Percentiles rank a stretch among this genome's conserved stretches.
phyloP scores from a whole-genome alignment of 768 basidiomycete genomes.

The Tricholoma matsutake region DNA sequence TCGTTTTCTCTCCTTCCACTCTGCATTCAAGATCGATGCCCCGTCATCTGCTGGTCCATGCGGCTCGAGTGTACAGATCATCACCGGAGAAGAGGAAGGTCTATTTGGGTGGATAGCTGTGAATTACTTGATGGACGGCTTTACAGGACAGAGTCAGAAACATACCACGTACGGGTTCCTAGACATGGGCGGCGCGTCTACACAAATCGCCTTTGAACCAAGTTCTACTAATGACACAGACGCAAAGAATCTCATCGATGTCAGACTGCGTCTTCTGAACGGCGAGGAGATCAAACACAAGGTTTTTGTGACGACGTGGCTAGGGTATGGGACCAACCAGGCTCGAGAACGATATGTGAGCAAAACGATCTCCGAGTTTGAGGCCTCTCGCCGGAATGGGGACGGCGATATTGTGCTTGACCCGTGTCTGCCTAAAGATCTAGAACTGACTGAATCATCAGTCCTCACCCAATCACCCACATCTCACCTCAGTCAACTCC shows the following conservation, averaged over 20 bases:
- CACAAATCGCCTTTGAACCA: constrained; percentile 98
- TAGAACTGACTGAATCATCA: constrained; percentile 59
- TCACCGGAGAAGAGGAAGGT: constrained; percentile 97
- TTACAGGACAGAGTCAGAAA: constrained; percentile 51
- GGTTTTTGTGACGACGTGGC: constrained; percentile 97
- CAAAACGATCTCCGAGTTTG: constrained; percentile 56
- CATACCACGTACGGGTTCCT: constrained; percentile 94
- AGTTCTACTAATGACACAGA: constrained; percentile 51
- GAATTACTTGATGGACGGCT: constrained; percentile 98
- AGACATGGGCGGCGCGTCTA: constrained; percentile 99
- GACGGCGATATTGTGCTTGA: constrained; percentile 55
- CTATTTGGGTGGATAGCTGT: constrained; percentile 99
- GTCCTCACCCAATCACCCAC: constrained; percentile 38
- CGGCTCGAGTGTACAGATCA: constrained; percentile 89
- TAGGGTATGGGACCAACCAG: constrained; percentile 97
- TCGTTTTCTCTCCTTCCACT: constrained; percentile 67
- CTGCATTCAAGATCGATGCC: constrained; percentile 72
- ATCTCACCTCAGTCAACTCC: constrained; percentile 47
- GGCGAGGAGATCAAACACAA: constrained; percentile 87
- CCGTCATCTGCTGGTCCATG: constrained; percentile 74
- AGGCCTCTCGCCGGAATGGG: constrained; percentile 32
- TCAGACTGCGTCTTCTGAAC: constrained; percentile 74
- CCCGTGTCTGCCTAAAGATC: constrained; percentile 84
- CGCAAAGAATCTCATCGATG: constrained; percentile 68
- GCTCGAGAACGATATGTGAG: constrained; percentile 93